phyloP scores from a whole-genome alignment of 495 filamentous ascomycete genomes.

The Penicillium lividum region DNA sequence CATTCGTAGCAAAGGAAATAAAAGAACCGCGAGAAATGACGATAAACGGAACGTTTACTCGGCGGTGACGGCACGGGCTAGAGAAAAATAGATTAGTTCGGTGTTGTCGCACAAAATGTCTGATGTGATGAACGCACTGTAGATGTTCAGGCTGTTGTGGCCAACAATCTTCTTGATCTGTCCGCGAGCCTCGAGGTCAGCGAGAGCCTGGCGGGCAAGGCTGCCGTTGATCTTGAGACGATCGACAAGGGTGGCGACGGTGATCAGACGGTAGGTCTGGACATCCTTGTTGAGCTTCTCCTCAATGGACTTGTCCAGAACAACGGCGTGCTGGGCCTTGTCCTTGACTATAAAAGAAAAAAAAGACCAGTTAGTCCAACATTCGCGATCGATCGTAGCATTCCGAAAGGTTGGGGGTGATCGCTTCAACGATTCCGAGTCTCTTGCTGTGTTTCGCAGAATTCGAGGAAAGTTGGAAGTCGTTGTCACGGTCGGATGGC shows the following conservation, averaged over 20 bases:
- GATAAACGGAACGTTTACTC: constrained; percentile 47
- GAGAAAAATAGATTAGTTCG: constrained; percentile 23
- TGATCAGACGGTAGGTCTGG: constrained; percentile 99
- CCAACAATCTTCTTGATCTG: constrained; percentile 97
- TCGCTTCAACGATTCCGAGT: constrained; percentile 22
- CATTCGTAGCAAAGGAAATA: constrained; percentile 47
- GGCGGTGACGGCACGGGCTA: constrained; percentile 53
- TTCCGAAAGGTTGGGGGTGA: not conserved
- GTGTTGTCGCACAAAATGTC: not conserved
- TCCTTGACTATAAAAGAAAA: constrained; percentile 80
- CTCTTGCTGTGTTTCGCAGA: constrained; percentile 20
- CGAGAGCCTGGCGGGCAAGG: constrained; percentile 84
- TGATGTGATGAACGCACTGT: constrained; percentile 61
- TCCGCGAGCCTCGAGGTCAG: constrained; percentile 96
- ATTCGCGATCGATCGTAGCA: constrained; percentile 3
- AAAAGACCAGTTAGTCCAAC: constrained; percentile 31
- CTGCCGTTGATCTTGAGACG: constrained; percentile 99
- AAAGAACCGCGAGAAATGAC: constrained; percentile 43
- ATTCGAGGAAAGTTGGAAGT: constrained; percentile 21
- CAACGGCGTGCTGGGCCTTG: constrained; percentile 96
- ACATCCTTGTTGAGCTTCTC: constrained; percentile 92
- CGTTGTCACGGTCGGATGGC: constrained; percentile 30
- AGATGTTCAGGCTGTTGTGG: constrained; percentile 97
- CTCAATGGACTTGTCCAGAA: constrained; percentile 68
- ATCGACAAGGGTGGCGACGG: constrained; percentile 97